Base-by-base conservation (phyloP, 495 filamentous ascomycete species). In the Aspergillus bridgeri region DNA sequence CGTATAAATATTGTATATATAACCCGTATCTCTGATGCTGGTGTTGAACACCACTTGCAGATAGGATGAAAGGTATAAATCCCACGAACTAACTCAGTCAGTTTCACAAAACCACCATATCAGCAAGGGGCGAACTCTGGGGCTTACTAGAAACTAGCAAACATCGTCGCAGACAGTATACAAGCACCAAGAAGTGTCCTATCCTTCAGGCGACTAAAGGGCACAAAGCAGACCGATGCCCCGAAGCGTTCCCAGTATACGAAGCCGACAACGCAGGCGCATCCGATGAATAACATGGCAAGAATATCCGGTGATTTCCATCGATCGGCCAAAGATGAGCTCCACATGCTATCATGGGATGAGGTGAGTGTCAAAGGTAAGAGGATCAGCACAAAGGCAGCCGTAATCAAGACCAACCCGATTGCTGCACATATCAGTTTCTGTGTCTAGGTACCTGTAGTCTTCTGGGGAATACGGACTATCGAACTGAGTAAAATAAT, bases 1-100 rank as follows among this genome's bases (percentile, higher is more conserved):
- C 60, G 67, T 75, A 70, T 73, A 78, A 48, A 71, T 56, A 54
- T 83, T 79, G 6, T 68, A 72, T 56, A 83, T 72, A 53, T 79
- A 80, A 6, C 75, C 75, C 2, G 86, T 71, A 6, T 85, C 47
- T 5, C 67, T 73, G 54, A 89, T 60, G 51, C 56, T 72, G 8
- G 87, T 72, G 20, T 69, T 68, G 64, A 83, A 75, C 52, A 90
- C 87, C 9, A 87, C 86, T 69, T 88, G 85, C 1, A 89, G 75
- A 71, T 82, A 88, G 5, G 83, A 87, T 48, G 66, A 68, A 72
- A 87, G 86, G 67, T 79, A 85, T 49, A 66, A 71, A 62, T 84
- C 75, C 84, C 84, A 89, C 62, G 75, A 77, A 42, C 59, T 61
- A 15, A 3, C 18, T 20, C 70, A 75, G 60, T 83, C 55, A 59